Percentiles rank a stretch among this genome's conserved stretches.
phyloP scores from a whole-genome alignment of 768 basidiomycete genomes.

The Galerina marginata region DNA sequence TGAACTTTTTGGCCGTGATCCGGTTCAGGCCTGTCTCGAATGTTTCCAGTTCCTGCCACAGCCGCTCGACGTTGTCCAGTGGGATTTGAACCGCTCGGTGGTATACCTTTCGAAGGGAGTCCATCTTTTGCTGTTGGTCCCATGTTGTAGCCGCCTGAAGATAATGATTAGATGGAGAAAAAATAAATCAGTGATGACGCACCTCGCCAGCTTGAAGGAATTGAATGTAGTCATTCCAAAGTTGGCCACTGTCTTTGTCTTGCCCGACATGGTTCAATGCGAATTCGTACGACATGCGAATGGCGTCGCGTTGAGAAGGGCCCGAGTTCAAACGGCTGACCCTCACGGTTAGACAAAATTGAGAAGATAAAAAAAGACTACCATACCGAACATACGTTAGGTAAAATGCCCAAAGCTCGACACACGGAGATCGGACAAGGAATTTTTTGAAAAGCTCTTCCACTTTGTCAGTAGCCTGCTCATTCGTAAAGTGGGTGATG shows the following conservation, averaged over 20 bases:
- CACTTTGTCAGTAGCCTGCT: constrained; percentile 73
- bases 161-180: neutral
- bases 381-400: constrained; percentile 89
- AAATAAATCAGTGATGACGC: constrained; percentile 26
- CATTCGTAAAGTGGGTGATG: constrained; percentile 73
- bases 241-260: constrained; percentile 89
- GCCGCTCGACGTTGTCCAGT: constrained; percentile 86
- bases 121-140: constrained; percentile 97
- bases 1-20: constrained; percentile 96
- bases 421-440: constrained; percentile 82
- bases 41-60: constrained; percentile 94
- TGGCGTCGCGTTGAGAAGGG: constrained; percentile 71
- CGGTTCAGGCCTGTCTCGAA: constrained; percentile 91
- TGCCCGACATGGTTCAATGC: constrained; percentile 88
- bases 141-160: constrained; percentile 76
- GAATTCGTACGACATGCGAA: constrained; percentile 92
- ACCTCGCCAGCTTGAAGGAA: constrained; percentile 86
- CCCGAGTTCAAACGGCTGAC: constrained; percentile 70
- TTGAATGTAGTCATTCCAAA: constrained; percentile 94
- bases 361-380: constrained; percentile 7
- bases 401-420: constrained; percentile 93
- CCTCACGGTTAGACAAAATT: constrained; percentile 13
- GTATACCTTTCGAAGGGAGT: constrained; percentile 88
- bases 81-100: constrained; percentile 95
- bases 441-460: constrained; percentile 91